Base-by-base conservation (phyloP, 768 basidiomycete genomes). In the Punctularia strigosozonata region DNA sequence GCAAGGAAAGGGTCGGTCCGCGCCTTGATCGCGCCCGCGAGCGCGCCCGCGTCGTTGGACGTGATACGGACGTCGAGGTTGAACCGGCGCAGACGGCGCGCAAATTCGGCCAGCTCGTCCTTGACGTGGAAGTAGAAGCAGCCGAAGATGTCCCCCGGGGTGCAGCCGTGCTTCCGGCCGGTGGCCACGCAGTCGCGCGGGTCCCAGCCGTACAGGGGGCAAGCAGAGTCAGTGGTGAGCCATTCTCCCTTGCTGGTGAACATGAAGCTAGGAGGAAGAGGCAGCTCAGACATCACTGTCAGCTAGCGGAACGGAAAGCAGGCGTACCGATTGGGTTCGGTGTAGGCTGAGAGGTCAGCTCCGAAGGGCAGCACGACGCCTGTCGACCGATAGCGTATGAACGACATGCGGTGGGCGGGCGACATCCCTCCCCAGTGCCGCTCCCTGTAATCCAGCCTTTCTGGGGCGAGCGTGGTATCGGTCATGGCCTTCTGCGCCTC, bases 301-400 rank as follows among this genome's bases (percentile, higher is more conserved):
- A 71, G 46, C 69, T 68, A 73, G 36, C 56, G 50, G 13, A 71
- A 68, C 38, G 63, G 45, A 4, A 59, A 56, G 44, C 71, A 75
- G 37, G 68, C 58, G 22, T 66, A 58, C 18, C 66, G 36, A 32
- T 71, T 71, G 0, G 62, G 55, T 1, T 36, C 41, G 36, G 62
- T 64, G 39, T 62, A 68, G 40, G 65, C 58, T 0, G 59, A 56
- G 21, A 59, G 58, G 5, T 50, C 18, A 4, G 64, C 65, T 7
- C 66, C 68, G 34, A 69, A 66, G 13, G 68, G 70, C 15, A 68
- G 54, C n/a, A 71, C 30, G 14, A 71, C 46, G 4, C 69, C 69
- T 32, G 54, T 59, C n/a, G 55, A 45, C 21, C 61, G 59, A 43
- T 53, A 69, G 25, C 61, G 48, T 21, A 60, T 38, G 43, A 64